Conservation (phyloP, 768 basidiomycete species). For the Pleurotus eryngii region DNA sequence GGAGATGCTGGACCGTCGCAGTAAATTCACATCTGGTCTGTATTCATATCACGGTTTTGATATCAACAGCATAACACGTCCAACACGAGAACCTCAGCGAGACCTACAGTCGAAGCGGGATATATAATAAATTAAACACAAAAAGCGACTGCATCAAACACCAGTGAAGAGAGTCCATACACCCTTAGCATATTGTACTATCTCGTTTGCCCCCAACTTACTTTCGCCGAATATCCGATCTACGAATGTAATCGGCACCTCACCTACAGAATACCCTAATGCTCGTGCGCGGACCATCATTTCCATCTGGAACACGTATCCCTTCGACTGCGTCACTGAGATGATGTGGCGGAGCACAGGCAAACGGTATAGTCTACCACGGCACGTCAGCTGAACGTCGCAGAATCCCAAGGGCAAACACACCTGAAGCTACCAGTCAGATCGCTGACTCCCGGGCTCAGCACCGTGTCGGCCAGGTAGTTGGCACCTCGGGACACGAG, state of each 20-base stretch:
- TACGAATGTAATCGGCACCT: conserved; percentile 93
- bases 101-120: background rate
- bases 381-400: background rate
- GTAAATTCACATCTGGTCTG: conserved; percentile 1
- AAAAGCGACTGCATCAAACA: conserved; percentile 39
- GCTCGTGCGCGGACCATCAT: conserved; percentile 92
- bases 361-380: conserved; percentile 65
- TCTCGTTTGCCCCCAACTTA: conserved; percentile 84
- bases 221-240: conserved; percentile 93
- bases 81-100: too few relatives aligned
- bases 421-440: conserved; percentile 89
- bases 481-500: conserved; percentile 87
- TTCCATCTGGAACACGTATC: conserved; percentile 98
- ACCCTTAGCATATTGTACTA: conserved; percentile 84
- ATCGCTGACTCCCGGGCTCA: conserved; percentile 85
- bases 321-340: conserved; percentile 78
- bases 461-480: conserved; percentile 81
- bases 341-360: conserved; percentile 81
- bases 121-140: background rate
- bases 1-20: conserved; percentile 21
- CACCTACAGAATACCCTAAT: conserved; percentile 81
- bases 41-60: too few relatives aligned
- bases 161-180: conserved; percentile 77
- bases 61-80: too few relatives aligned
- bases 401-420: conserved; percentile 13